Base-by-base conservation (phyloP, 768 basidiomycete genomes). In the Tricholoma bakamatsutake region DNA sequence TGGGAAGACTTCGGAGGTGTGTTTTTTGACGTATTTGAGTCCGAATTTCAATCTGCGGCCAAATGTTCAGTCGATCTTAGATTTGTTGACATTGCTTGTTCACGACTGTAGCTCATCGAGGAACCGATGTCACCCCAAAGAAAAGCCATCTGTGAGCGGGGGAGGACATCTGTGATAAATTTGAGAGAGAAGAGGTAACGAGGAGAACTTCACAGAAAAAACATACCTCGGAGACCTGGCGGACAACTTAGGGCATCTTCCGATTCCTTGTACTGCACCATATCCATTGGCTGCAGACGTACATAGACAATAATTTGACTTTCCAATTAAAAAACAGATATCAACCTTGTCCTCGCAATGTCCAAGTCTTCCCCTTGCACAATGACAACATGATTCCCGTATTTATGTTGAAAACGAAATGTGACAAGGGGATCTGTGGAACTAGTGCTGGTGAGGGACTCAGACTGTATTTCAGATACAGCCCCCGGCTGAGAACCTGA, bases 111-210 rank as follows among this genome's bases (percentile, higher is more conserved):
- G 17, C n/a, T 87, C 83, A 18, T 75, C 73, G 10, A 90, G 73
- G 58, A 81, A 87, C 54, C 84, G 82, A 91, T 77, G 51, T 87
- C 89, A 65, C 92, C 89, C 73, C 85, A 84, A 1, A 93, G 73
- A 0, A 80, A 56, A 54, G 81, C 82, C 5, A 81, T 84, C 66
- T 91, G 87, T 6, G 76, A 69, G 21, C 83, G 80, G 0, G 85
- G 78, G 1, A 93, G 73, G 0, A 80, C 81, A 49, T 89, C 81
- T 4, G 86, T 83, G 63, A 93, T 85, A 64, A 88, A 90, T 34
- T 83, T 76, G 3, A 88, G 74, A 0, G 76, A 77, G 69, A 93
- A 92, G 0, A 91, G 81, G 62, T 82, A 84, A 5, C 69, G 71
- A 0, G 89, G 87, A 0, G 87, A 80, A 3, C n/a, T n/a, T n/a